Base-by-base conservation (phyloP, 75 land plant species). In the Ceratopteris richardii region DNA sequence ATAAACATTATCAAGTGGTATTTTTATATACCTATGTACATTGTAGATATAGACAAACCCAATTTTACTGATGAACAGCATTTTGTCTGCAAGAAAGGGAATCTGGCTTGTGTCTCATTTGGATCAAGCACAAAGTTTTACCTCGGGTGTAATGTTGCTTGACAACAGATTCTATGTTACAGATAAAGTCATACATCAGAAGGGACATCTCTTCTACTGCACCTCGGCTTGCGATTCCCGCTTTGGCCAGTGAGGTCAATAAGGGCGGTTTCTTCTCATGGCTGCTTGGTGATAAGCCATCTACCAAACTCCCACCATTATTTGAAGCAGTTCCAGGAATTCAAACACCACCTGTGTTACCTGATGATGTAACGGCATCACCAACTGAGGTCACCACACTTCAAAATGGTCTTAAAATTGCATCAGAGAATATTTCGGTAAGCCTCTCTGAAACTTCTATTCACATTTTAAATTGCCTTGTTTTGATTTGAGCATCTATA, bases 391-490 rank as follows among this genome's bases (percentile, higher is more conserved):
- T 94, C 18, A 83, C 88, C 0, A 83, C 87, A 19, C 86, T 94
- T 17, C 63, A 75, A 0, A 94, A 94, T 76, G 96, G 96, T 28
- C 59, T 94, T n/a, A 81, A 78, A 51, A 76, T 94, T 50, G 96
- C 96, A 0, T 90, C 98, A 12, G 91, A 94, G 67, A 41, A 77
- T 29, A 78, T 84, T 1, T 33, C 80, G 52, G 94, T 88, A 80
- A 50, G 79, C 27, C 31, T 57, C 37, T 33, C 37, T 4, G 37
- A 9, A 9, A 4, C 37, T 33, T 33, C 9, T 9, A 33, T 9
- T 3, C 9, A 3, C 9, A 3, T 33, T 9, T 33, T 33, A 33
- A n/a, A n/a, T n/a, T n/a, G n/a, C n/a, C n/a, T n/a, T n/a, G n/a
- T n/a, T n/a, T n/a, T n/a, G n/a, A n/a, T n/a, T n/a, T n/a, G n/a